Base-by-base conservation (phyloP, 2,329 filamentous ascomycete species). In the Cladosporium sp. region DNA sequence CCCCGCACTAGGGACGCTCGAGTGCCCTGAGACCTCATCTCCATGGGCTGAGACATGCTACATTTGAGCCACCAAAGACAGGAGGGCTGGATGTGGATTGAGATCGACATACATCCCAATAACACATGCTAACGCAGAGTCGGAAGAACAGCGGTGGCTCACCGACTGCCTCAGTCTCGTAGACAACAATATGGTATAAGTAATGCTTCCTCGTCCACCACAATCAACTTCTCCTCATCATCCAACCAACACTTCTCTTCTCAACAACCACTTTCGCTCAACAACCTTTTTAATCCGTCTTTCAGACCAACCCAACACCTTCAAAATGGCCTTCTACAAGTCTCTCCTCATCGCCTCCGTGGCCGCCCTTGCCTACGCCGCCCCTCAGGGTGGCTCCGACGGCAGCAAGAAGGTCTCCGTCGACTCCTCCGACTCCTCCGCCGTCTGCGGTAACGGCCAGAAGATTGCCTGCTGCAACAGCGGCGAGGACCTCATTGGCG, bases 241-340 rank as follows among this genome's bases (percentile, higher is more conserved):
- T 56, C 54, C 54, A 56, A 56, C 54, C 17, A 54, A 38, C 40
- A 56, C 54, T 49, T 56, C 42, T 56, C 54, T 56, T 56, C 54
- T 56, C 34, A 56, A 56, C 42, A 49, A 49, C 42, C 54, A 56
- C 54, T 49, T 39, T 56, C 54, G 54, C 54, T 56, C 19, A 56
- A 14, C 38, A 43, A 25, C 54, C 38, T n/a, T 45, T 47, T 45
- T 55, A 55, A 55, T 36, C 51, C 54, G 54, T 56, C 54, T 56
- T 56, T 56, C 42, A 56, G 54, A 56, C 54, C 54, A 55, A 55
- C 51, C 54, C 54, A 56, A 56, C 19, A 56, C 34, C 42, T 56
- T 56, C 19, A 56, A n/a, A 56, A 56, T 56, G 54, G 42, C 54
- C 54, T 56, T 56, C 54, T 56, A 49, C 54, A 56, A 56, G 54